A percentile compares a stretch with the other conserved stretches of the same genome.
Evolutionary conservation across 257 asterid genomes (phyloP).

Genomic region (Solanum arcanum): DNA sequence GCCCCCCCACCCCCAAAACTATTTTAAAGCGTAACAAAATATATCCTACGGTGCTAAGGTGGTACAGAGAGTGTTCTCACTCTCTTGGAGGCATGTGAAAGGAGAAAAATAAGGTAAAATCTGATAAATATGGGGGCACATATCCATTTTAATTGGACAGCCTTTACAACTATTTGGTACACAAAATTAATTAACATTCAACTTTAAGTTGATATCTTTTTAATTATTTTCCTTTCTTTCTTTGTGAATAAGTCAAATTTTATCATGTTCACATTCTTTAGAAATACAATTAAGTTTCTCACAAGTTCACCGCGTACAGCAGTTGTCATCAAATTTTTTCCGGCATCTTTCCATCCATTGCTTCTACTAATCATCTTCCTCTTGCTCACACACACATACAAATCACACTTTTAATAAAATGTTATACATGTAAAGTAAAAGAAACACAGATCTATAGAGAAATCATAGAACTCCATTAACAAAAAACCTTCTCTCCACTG

Average conservation of each 20-base stretch:
- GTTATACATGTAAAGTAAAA: not conserved
- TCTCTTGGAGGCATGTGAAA: not conserved
- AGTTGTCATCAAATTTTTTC: not conserved
- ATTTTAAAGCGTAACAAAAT: not conserved
- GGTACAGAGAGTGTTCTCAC: not conserved
- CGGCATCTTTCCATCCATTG: not conserved
- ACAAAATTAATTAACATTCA: not conserved
- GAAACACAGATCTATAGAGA: not conserved
- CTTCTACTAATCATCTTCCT: not conserved
- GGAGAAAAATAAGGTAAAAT: not conserved
- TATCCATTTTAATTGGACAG: not conserved
- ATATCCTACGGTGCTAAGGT: not conserved
- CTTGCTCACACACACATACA: not conserved
- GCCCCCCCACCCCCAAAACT: not conserved
- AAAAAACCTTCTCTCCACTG: not conserved
- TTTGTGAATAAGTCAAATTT: not conserved
- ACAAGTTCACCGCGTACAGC: not conserved
- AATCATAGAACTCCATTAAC: not conserved
- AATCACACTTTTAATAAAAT: not conserved
- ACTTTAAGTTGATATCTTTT: not conserved
- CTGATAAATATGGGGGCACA: not conserved
- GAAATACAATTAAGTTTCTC: not conserved
- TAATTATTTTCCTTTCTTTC: not conserved
- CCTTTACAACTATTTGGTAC: not conserved
- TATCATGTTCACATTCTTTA: not conserved